phyloP scores from a whole-genome alignment of 2,329 filamentous ascomycete species.

The Orbilia oligospora region DNA sequence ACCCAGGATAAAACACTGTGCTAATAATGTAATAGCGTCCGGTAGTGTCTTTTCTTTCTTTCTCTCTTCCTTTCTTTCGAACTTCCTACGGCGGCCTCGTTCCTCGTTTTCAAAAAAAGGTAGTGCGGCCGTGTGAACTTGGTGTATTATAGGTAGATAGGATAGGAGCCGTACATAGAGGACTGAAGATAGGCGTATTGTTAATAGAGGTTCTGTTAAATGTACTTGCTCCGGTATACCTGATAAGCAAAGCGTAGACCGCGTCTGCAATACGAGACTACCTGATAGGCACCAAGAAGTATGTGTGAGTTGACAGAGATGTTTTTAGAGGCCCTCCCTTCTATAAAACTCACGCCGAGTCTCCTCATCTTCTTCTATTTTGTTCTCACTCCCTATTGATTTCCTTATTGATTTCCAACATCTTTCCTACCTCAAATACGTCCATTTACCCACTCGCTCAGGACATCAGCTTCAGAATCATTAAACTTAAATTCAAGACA shows the following conservation, averaged over 20 bases:
- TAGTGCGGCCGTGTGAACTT: not conserved
- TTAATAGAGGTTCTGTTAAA: not conserved
- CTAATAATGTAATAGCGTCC: not conserved
- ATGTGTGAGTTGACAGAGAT: too few relatives aligned
- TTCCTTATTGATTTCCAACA: too few relatives aligned
- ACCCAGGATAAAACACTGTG: not conserved
- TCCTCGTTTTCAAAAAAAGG: not conserved
- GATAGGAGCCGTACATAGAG: conserved; percentile 13
- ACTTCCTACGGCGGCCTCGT: not conserved
- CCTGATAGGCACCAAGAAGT: too few relatives aligned
- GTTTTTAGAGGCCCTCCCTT: too few relatives aligned
- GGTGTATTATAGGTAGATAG: conserved; percentile 13
- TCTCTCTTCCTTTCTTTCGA: not conserved
- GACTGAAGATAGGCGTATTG: not conserved
- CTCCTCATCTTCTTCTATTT: not conserved
- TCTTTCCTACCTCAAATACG: not conserved
- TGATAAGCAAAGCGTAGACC: too few relatives aligned
- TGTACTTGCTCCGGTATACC: not conserved
- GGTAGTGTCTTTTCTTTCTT: not conserved
- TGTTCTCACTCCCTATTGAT: too few relatives aligned
- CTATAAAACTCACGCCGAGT: too few relatives aligned
- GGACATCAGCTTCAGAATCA: too few relatives aligned
- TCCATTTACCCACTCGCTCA: not conserved
- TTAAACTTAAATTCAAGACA: not conserved
- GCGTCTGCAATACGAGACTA: too few relatives aligned